A percentile compares a stretch with the other conserved stretches of the same genome.
Evolutionary conservation across 108 stramenopile species (phyloP).

Genomic region (Nitzschia palea): DNA sequence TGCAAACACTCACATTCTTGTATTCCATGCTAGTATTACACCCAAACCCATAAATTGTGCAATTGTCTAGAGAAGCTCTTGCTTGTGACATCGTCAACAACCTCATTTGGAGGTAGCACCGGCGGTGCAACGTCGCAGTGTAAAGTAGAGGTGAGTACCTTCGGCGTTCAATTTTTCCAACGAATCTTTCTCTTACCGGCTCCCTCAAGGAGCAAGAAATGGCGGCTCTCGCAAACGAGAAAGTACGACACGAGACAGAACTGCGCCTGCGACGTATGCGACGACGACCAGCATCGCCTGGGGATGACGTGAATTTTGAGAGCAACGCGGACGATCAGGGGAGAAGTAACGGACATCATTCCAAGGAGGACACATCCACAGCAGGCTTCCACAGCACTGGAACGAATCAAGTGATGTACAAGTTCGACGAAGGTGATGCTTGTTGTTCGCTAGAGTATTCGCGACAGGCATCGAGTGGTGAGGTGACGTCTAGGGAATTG

Average conservation of each 20-base stretch:
- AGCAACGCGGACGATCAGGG: neutral
- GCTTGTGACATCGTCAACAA: conserved; percentile 43
- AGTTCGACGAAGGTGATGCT: too few species aligned
- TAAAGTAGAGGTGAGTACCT: conserved; percentile 21
- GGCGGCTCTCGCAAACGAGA: conserved; percentile 50
- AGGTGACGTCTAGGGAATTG: conserved; percentile 20
- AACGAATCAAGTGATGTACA: too few species aligned
- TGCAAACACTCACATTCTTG: neutral
- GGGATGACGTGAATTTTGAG: neutral
- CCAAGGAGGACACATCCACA: too few species aligned
- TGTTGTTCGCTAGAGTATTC: neutral
- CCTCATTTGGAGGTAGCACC: conserved; percentile 51
- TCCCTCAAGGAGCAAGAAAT: conserved; percentile 34
- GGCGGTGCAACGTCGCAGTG: conserved; percentile 50
- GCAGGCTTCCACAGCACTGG: too few species aligned
- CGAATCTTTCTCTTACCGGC: neutral
- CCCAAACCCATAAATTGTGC: conserved; percentile 67
- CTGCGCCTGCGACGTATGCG: conserved; percentile 19
- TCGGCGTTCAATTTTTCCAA: neutral
- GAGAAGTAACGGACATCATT: neutral
- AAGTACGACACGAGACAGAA: conserved; percentile 33
- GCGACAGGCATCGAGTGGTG: neutral
- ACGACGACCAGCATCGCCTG: conserved; percentile 14
- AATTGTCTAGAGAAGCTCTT: conserved; percentile 64
- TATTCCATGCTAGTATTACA: conserved; percentile 41